phyloP scores from a whole-genome alignment of 2,329 filamentous ascomycete species.

The Pestalotiopsis sp. region DNA sequence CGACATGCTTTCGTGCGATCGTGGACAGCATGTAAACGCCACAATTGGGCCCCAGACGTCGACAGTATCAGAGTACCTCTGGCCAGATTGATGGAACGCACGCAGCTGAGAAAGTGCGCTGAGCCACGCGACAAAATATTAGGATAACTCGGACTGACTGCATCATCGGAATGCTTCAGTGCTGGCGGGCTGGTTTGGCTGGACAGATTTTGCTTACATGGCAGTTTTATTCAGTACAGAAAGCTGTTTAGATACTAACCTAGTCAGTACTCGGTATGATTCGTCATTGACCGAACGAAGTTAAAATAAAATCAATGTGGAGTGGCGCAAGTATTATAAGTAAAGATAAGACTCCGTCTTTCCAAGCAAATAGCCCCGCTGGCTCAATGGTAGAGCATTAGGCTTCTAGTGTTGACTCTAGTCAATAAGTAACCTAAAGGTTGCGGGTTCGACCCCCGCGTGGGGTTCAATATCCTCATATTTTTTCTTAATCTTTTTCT shows the following conservation, averaged over 20 bases:
- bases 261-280: too few species aligned
- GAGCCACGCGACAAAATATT: neutral
- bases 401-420: too few species aligned
- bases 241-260: too few species aligned
- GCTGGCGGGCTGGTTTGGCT: neutral
- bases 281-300: too few species aligned
- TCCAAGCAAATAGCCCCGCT: too few species aligned
- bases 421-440: neutral
- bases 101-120: neutral
- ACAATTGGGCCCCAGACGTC: neutral
- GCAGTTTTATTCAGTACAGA: too few species aligned
- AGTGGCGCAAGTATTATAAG: too few species aligned
- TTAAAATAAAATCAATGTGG: too few species aligned
- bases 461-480: neutral
- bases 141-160: neutral
- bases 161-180: neutral
- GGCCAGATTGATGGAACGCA: neutral
- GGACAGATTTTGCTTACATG: too few species aligned
- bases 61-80: neutral
- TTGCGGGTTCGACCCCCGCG: conserved; percentile 8
- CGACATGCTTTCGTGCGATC: neutral
- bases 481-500: too few species aligned
- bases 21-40: neutral
- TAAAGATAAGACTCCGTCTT: too few species aligned
- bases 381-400: too few species aligned